Evolutionary conservation across 352 stramenopile species (phyloP).

Genomic region (Phytophthora europaea): DNA sequence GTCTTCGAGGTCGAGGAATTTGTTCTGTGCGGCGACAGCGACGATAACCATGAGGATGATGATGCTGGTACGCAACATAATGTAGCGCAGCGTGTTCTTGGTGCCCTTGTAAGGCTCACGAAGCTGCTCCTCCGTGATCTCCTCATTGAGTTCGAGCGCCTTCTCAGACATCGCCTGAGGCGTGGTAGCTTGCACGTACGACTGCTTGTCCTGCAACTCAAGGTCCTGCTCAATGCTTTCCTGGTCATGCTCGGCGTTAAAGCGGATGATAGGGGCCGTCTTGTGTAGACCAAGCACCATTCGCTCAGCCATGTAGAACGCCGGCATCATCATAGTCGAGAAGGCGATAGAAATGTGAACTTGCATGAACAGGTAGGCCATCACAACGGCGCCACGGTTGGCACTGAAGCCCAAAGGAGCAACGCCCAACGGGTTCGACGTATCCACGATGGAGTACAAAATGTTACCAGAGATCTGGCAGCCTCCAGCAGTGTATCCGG

Average conservation of each 20-base stretch:
- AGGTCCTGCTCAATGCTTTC: constrained; percentile 25
- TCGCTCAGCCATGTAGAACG: constrained; percentile 38
- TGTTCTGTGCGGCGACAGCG: constrained; percentile 50
- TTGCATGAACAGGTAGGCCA: constrained; percentile 41
- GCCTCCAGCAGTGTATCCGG: constrained; percentile 25
- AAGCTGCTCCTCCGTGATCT: constrained; percentile 39
- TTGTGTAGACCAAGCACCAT: constrained; percentile 35
- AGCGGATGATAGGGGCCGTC: constrained; percentile 24
- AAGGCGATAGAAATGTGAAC: constrained; percentile 36
- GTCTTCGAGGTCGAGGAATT: constrained; percentile 55
- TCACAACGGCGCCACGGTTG: constrained; percentile 31
- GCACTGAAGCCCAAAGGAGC: constrained; percentile 30
- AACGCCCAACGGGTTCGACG: constrained; percentile 13
- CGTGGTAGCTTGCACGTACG: constrained; percentile 32
- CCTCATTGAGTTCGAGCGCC: constrained; percentile 24
- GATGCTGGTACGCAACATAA: constrained; percentile 44
- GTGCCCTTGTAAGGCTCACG: constrained; percentile 51
- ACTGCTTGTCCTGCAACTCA: constrained; percentile 36
- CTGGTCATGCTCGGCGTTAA: constrained; percentile 23
- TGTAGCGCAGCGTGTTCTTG: constrained; percentile 51
- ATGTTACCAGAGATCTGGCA: constrained; percentile 37
- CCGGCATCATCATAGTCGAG: constrained; percentile 29
- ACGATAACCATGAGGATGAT: constrained; percentile 51
- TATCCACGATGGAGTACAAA: constrained; percentile 36
- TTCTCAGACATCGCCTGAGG: constrained; percentile 18